Evolutionary conservation across 2,329 filamentous ascomycete species (phyloP).

Genomic region (Neurospora crassa): DNA sequence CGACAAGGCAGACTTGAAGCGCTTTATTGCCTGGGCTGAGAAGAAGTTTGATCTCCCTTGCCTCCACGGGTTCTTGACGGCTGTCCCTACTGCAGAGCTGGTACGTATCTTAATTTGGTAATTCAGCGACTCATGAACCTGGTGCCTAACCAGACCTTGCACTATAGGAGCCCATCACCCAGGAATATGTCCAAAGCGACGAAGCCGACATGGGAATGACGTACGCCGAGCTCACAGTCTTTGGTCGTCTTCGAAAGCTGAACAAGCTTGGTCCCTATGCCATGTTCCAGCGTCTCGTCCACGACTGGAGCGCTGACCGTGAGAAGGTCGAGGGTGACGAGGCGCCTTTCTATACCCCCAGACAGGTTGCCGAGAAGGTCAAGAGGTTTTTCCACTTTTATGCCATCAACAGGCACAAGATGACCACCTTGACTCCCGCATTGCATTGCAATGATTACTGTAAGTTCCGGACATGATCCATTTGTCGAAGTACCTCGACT

Average conservation of each 20-base stretch:
- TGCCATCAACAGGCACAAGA: conserved; percentile 57
- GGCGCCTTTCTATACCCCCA: conserved; percentile 24
- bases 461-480: conserved; percentile 1
- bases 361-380: conserved; percentile 36
- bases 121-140: background rate
- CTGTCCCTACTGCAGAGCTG: conserved; percentile 51
- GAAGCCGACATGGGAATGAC: conserved; percentile 45
- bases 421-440: conserved; percentile 50
- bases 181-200: conserved; percentile 42
- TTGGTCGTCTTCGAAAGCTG: conserved; percentile 32
- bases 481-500: background rate
- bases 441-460: conserved; percentile 33
- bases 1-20: conserved; percentile 58
- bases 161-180: conserved; percentile 48
- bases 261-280: conserved; percentile 37
- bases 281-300: conserved; percentile 35
- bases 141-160: background rate
- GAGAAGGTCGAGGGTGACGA: conserved; percentile 19
- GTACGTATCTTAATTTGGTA: background rate
- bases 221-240: conserved; percentile 33
- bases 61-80: conserved; percentile 55
- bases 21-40: conserved; percentile 59
- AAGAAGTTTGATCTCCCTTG: conserved; percentile 52
- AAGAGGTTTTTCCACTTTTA: conserved; percentile 44
- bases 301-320: conserved; percentile 33